Base-by-base conservation (phyloP, 2,329 filamentous ascomycete genomes). In the Alternaria atra region DNA sequence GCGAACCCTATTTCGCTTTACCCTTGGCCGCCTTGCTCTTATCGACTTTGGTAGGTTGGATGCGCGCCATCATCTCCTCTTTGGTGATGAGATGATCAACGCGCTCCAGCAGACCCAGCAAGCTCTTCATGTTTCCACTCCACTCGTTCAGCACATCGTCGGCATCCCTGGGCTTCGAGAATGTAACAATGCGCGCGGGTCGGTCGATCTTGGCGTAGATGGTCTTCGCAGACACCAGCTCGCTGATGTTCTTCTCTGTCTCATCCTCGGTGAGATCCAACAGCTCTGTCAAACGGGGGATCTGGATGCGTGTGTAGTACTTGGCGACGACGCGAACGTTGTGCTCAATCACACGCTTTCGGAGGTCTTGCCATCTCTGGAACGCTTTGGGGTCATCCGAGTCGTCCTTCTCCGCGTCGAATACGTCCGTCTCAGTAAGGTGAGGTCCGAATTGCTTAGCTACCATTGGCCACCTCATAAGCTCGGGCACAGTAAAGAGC, bases 41-140 rank as follows among this genome's bases (percentile, higher is more conserved):
- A 57, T 80, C 79, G n/a, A 77, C 74, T 66, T 79, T 81, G 29
- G 71, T 84, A 6, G 92, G 92, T 80, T 95, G 90, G 73, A 99
- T 98, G 61, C 94, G 87, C 40, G 95, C 95, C 95, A 99, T 99
- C 95, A 99, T 99, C 85, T 99, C 95, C 82, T 99, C 95, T 86
- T 98, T 98, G 56, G 96, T 99, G 75, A 99, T 99, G 73, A 99
- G 85, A 80, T 99, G 95, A 77, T 99, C 95, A 63, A 99, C 96
- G 65, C 93, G 87, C 85, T 97, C 93, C 75, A 97, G 77, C 56
- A 94, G 82, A 10, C 92, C 93, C 67, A 97, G 82, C 72, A 97
- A 81, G 76, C 90, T 94, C 90, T 95, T 97, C 93, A 97, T 98
- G 80, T 97, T 97, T 74, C 92, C 90, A 79, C 93, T 97, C 95